Evolutionary conservation across 108 stramenopile species (phyloP).

Genomic region (Nannochloropsis granulata): DNA sequence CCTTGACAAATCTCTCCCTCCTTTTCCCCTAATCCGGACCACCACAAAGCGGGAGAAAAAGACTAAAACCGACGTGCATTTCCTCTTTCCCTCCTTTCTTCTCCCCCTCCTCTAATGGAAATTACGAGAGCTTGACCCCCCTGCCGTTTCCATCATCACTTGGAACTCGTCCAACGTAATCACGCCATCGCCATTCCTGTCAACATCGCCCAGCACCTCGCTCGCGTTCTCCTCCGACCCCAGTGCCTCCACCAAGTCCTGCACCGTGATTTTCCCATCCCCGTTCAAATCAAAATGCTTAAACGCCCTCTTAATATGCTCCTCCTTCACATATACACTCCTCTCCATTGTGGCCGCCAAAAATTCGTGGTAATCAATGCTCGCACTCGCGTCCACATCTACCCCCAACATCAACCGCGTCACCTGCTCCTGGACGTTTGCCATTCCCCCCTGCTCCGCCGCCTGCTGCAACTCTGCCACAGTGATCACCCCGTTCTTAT

Average conservation of each 20-base stretch:
- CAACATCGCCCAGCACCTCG: conserved; percentile 61
- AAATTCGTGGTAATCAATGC: conserved; percentile 29
- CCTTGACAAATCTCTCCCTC: too few species aligned
- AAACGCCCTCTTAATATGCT: conserved; percentile 28
- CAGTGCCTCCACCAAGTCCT: conserved; percentile 58
- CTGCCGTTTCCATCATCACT: conserved; percentile 27
- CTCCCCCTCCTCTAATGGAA: too few species aligned
- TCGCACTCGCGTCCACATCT: conserved; percentile 22
- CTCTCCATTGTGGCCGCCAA: conserved; percentile 34
- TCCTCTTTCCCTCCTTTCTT: too few species aligned
- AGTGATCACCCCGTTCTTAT: conserved; percentile 22
- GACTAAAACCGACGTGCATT: too few species aligned
- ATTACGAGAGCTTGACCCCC: background rate
- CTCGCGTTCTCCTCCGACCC: conserved; percentile 57
- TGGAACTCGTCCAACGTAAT: conserved; percentile 65
- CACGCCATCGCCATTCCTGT: conserved; percentile 57
- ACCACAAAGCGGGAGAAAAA: too few species aligned
- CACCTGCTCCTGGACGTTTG: conserved; percentile 17
- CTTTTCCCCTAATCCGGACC: too few species aligned
- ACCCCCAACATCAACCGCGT: conserved; percentile 12
- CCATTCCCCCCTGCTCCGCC: conserved; percentile 6
- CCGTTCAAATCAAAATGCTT: conserved; percentile 19
- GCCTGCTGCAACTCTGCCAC: conserved; percentile 30
- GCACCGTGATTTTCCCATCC: conserved; percentile 40
- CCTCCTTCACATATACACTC: conserved; percentile 30